Conservation (phyloP, 2,329 filamentous ascomycete genomes). For the Penicillium hesseltinei region DNA sequence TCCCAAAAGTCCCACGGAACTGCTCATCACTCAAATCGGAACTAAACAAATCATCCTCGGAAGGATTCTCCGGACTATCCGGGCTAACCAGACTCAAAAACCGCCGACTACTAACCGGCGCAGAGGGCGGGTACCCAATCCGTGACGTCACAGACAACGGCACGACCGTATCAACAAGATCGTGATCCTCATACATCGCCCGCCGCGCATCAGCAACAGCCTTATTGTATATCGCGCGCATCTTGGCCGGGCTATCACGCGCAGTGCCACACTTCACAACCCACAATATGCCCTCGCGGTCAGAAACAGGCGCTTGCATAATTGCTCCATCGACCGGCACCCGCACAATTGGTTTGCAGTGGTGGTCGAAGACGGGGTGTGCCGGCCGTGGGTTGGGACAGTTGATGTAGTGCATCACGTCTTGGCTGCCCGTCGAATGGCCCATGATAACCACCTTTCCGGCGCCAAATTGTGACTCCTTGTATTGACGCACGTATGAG, state of each 20-base stretch:
- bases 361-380: slow-evolving; percentile 28
- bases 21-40: slow-evolving; percentile 62
- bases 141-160: slow-evolving; percentile 31
- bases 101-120: slow-evolving; percentile 54
- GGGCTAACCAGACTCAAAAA: slow-evolving; percentile 57
- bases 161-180: slow-evolving; percentile 29
- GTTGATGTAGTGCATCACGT: slow-evolving; percentile 61
- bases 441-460: slow-evolving; percentile 64
- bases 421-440: slow-evolving; percentile 66
- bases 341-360: slow-evolving; percentile 35
- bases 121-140: slow-evolving; percentile 30
- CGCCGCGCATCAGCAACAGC: slow-evolving; percentile 21
- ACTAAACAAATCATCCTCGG: slow-evolving; percentile 83
- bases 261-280: slow-evolving; percentile 22
- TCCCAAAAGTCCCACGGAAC: slow-evolving; percentile 64
- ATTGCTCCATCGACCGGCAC: slow-evolving; percentile 67
- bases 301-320: slow-evolving; percentile 73
- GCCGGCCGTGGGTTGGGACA: slow-evolving; percentile 38
- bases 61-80: slow-evolving; percentile 54
- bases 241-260: slow-evolving; percentile 21
- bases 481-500: slow-evolving; percentile 46
- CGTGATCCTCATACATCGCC: slow-evolving; percentile 18
- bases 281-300: slow-evolving; percentile 62
- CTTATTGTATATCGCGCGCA: slow-evolving; percentile 25
- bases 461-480: slow-evolving; percentile 26